A percentile compares a stretch with the other conserved stretches of the same genome.
These are phyloP conservation scores for Hypoxylon fragiforme DNA, from an alignment of 495 filamentous ascomycete genomes.

Conservation along the genomic window DNA sequence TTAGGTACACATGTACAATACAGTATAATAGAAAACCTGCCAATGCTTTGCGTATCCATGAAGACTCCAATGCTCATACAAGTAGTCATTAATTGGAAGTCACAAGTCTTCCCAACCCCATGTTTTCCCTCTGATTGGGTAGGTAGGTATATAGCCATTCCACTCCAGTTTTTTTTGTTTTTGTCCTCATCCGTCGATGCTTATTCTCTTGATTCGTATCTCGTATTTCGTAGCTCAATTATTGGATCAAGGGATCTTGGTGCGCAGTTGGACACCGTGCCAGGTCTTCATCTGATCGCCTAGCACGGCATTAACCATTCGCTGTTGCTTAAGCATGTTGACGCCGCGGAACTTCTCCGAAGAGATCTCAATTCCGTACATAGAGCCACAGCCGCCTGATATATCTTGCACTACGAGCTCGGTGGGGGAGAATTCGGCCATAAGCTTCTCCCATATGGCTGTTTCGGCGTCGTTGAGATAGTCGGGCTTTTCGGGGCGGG, in stretches of 20 bases:
- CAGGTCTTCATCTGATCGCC: conserved; percentile 71
- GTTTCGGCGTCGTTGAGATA: conserved; percentile 49
- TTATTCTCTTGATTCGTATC: not conserved
- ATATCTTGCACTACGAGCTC: conserved; percentile 69
- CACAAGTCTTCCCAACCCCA: too few relatives aligned
- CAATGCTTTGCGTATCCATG: not conserved
- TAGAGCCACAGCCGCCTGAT: conserved; percentile 75
- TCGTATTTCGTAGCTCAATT: too few relatives aligned
- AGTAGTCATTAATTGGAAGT: too few relatives aligned
- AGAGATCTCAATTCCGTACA: conserved; percentile 75
- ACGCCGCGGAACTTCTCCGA: conserved; percentile 66
- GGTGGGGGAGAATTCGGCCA: conserved; percentile 48
- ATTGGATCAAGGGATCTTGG: conserved; percentile 45
- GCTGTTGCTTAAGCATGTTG: conserved; percentile 71
- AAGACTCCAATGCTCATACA: too few relatives aligned
- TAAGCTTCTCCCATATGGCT: conserved; percentile 49
- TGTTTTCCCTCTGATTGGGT: too few relatives aligned
- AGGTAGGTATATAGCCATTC: too few relatives aligned
- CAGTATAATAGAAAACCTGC: not conserved
- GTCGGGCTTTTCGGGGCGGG: conserved; percentile 43
- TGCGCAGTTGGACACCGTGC: conserved; percentile 77
- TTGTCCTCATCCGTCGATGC: too few relatives aligned
- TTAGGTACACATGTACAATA: not conserved
- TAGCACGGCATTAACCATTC: conserved; percentile 68
- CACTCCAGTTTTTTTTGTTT: too few relatives aligned